A percentile compares a stretch with the other conserved stretches of the same genome.
phyloP scores from a whole-genome alignment of 495 filamentous ascomycete genomes.

The Tuber melanosporum region DNA sequence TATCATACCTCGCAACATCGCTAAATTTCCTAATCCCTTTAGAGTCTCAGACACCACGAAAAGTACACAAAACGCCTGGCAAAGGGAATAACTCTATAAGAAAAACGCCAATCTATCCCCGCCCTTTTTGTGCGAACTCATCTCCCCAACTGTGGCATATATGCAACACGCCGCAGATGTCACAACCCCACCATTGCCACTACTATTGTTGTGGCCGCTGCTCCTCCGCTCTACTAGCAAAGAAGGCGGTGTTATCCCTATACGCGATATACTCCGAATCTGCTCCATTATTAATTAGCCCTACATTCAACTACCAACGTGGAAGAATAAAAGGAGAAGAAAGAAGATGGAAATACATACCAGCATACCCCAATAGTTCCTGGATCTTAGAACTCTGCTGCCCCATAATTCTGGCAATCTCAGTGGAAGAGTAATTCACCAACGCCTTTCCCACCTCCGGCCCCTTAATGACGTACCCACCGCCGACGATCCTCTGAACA shows the following conservation, averaged over 20 bases:
- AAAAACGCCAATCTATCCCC: not conserved
- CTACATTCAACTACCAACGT: not conserved
- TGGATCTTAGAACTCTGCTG: conserved; percentile 74
- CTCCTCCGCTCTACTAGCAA: conserved; percentile 45
- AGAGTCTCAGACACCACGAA: not conserved
- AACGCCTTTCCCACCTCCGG: conserved; percentile 85
- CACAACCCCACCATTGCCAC: not conserved
- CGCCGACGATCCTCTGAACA: conserved; percentile 49
- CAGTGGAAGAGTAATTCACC: conserved; percentile 81
- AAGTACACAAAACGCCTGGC: not conserved
- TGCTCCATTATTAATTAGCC: not conserved
- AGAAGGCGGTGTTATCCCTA: conserved; percentile 79
- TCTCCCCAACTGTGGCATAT: not conserved
- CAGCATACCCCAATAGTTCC: conserved; percentile 70
- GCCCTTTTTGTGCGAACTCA: not conserved
- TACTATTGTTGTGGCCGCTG: conserved; percentile 9
- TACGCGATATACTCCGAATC: conserved; percentile 92
- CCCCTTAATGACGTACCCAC: conserved; percentile 49
- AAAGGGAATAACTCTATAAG: not conserved
- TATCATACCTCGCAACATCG: not conserved
- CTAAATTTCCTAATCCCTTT: not conserved
- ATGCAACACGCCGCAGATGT: not conserved
- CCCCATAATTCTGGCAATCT: conserved; percentile 79
- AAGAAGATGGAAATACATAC: conserved; percentile 9
- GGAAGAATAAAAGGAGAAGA: not conserved